Evolutionary conservation across 257 asterid genomes (phyloP), one percentile per base, ranked within the genome.

Genomic region (Capsicum pubescens): DNA sequence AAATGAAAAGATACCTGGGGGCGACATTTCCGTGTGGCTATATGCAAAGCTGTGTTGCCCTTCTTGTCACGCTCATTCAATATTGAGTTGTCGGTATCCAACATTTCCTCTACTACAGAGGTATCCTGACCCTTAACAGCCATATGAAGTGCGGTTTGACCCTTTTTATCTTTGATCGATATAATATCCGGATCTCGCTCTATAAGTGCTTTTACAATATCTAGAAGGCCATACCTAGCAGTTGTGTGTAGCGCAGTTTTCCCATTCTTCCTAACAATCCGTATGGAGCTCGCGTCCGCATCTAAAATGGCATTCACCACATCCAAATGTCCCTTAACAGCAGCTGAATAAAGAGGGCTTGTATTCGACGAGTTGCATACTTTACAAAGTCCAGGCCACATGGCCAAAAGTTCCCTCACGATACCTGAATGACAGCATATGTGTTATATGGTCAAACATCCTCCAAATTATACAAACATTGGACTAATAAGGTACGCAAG

Each of bases 111-210:
- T 10, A 97, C 92, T 36, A 95, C 98, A 10, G 84, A 72, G 66
- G 92, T 76, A 82, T 93, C 92, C 83, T 97, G 97, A 87, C 99
- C 99, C 86, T 97, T 97, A 42, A 92, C 99, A 83, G 99, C 99
- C 99, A 97, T 97, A 85, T 97, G 99, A 84, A 97, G 90, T 21
- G 99, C 98, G 6, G 99, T 97, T 90, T 97, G 99, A 64, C 98
- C 98, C 88, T 97, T 97, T 91, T 93, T 95, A 84, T 97, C 99
- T 87, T 93, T 97, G 74, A 92, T 88, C 39, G 97, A 50, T 50
- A 97, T 89, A 72, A 95, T 92, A 46, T 91, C 95, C 0, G 97
- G 94, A 90, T 95, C 98, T 85, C 92, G 89, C 63, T 86, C 90
- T 16, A 95, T 90, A 80, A 97, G 98, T 74, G 91, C 89, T 88